Evolutionary conservation across 257 asterid genomes (phyloP).

Genomic region (Solanum arcanum): DNA sequence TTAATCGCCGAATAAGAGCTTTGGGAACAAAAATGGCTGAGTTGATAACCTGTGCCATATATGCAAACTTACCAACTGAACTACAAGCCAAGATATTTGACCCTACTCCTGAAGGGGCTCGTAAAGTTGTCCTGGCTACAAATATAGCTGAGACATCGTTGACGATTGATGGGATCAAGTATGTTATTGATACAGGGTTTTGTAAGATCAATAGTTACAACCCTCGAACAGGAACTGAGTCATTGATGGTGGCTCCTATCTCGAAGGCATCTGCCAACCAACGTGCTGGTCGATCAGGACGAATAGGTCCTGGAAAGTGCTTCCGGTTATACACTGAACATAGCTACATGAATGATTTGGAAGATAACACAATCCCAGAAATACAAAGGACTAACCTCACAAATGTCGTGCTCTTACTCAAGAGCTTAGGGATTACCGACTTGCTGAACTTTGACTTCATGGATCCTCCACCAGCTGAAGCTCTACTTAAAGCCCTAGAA

Average conservation of each 20-base stretch:
- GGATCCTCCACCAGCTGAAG: constrained; percentile 83
- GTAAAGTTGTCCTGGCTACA: constrained; percentile 9
- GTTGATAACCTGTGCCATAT: not conserved
- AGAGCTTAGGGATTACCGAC: constrained; percentile 67
- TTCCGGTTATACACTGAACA: constrained; percentile 52
- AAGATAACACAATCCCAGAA: constrained; percentile 59
- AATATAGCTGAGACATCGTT: constrained; percentile 35
- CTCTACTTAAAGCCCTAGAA: constrained; percentile 63
- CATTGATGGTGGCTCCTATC: constrained; percentile 49
- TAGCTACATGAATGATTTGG: constrained; percentile 50
- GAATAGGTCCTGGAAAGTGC: constrained; percentile 76
- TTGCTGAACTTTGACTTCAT: constrained; percentile 62
- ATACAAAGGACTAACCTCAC: constrained; percentile 74
- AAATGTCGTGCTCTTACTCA: constrained; percentile 53
- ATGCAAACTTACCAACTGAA: constrained; percentile 5
- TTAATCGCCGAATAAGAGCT: not conserved
- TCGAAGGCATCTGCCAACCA: constrained; percentile 75
- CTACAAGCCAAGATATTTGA: constrained; percentile 6
- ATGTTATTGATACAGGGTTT: constrained; percentile 75
- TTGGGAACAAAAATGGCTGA: not conserved
- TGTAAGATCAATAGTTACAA: constrained; percentile 63
- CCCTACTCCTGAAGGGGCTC: constrained; percentile 13
- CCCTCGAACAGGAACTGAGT: constrained; percentile 71
- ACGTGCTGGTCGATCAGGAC: constrained; percentile 77
- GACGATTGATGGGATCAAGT: constrained; percentile 73